A percentile compares a stretch with the other conserved stretches of the same genome.
Conservation (phyloP, 148 eudicot species). For the Nepenthes gracilis region DNA sequence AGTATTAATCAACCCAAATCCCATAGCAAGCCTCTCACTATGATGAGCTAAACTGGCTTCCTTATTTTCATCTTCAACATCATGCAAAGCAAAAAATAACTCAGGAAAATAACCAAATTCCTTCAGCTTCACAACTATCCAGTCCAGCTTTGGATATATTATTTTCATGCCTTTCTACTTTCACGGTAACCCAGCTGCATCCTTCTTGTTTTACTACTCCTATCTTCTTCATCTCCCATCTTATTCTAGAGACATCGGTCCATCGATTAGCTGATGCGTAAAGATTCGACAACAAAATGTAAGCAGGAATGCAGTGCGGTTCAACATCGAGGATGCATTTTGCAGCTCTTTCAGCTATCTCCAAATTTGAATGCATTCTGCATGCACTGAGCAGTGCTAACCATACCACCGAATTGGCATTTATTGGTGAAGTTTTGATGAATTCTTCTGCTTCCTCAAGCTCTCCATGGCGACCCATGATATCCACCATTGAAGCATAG, state of each 20-base stretch:
- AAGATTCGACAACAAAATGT: slow-evolving; percentile 61
- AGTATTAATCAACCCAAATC: slow-evolving; percentile 21
- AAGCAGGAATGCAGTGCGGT: slow-evolving; percentile 56
- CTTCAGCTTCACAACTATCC: slow-evolving; percentile 21
- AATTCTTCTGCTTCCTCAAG: slow-evolving; percentile 72
- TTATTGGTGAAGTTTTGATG: slow-evolving; percentile 48
- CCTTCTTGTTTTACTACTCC: slow-evolving; percentile 35
- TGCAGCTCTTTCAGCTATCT: slow-evolving; percentile 63
- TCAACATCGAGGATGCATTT: slow-evolving; percentile 34
- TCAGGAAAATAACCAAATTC: slow-evolving; percentile 21
- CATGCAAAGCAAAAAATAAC: slow-evolving; percentile 19
- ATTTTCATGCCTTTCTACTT: slow-evolving; percentile 14
- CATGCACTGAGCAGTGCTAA: slow-evolving; percentile 64
- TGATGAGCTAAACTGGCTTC: slow-evolving; percentile 14
- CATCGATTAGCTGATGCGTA: slow-evolving; percentile 70
- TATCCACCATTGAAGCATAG: slow-evolving; percentile 72
- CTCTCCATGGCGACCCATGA: slow-evolving; percentile 60
- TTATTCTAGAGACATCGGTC: slow-evolving; percentile 60
- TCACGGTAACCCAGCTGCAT: slow-evolving; percentile 48
- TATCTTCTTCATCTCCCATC: slow-evolving; percentile 36
- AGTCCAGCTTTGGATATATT: slow-evolving; percentile 19
- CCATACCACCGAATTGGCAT: slow-evolving; percentile 44
- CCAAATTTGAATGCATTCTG: slow-evolving; percentile 34
- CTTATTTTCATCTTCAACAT: slow-evolving; percentile 32
- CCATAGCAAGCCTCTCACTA: slow-evolving; percentile 32